Evolutionary conservation across 495 filamentous ascomycete genomes (phyloP).

Genomic region (Aspergillus steynii): DNA sequence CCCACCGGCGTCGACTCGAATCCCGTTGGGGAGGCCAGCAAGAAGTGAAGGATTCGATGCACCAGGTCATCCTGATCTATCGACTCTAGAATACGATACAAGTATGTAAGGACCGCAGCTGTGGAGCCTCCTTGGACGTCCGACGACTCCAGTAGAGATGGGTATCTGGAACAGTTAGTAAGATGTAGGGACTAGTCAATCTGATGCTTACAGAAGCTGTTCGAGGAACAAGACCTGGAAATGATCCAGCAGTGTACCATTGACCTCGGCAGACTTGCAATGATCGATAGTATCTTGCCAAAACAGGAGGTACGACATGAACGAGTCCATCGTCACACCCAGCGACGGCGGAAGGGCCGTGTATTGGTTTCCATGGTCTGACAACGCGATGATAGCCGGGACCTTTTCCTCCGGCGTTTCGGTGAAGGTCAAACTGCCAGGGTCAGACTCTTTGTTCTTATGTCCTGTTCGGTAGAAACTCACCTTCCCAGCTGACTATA

Average conservation of each 20-base stretch:
- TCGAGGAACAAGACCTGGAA: slow-evolving; percentile 96
- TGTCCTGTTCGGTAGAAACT: slow-evolving; percentile 17
- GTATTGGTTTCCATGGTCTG: slow-evolving; percentile 63
- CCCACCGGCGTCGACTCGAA: slow-evolving; percentile 20
- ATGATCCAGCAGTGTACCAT: slow-evolving; percentile 89
- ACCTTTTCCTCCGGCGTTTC: slow-evolving; percentile 57
- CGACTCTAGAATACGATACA: slow-evolving; percentile 84
- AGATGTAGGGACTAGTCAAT: background rate
- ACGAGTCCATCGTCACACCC: slow-evolving; percentile 81
- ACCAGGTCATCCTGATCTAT: slow-evolving; percentile 91
- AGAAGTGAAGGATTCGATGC: slow-evolving; percentile 88
- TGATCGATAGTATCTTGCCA: slow-evolving; percentile 98
- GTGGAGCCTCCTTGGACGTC: slow-evolving; percentile 96
- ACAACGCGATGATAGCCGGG: slow-evolving; percentile 80
- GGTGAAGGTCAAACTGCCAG: slow-evolving; percentile 35
- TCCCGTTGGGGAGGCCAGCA: slow-evolving; percentile 70
- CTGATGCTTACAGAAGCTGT: slow-evolving; percentile 75
- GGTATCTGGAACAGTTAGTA: slow-evolving; percentile 62
- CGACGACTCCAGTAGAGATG: slow-evolving; percentile 92
- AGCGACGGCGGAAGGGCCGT: slow-evolving; percentile 53
- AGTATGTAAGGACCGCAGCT: slow-evolving; percentile 91
- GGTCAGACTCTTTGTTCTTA: slow-evolving; percentile 12
- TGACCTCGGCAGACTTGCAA: slow-evolving; percentile 87
- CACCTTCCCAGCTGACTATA: slow-evolving; percentile 94
- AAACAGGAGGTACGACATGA: slow-evolving; percentile 90